phyloP scores from a whole-genome alignment of 495 filamentous ascomycete species.

The Neurospora sp. region DNA sequence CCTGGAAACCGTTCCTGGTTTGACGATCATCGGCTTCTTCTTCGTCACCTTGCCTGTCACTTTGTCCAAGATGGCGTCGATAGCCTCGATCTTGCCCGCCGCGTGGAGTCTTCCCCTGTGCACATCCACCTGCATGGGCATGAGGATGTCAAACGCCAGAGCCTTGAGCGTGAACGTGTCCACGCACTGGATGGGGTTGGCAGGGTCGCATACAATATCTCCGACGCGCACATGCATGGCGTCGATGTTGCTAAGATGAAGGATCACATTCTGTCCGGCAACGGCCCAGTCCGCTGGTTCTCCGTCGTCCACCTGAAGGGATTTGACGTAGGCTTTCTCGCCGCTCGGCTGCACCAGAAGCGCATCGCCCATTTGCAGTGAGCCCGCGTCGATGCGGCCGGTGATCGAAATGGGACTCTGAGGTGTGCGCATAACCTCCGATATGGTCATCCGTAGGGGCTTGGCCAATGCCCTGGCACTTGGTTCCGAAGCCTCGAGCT shows the following conservation, averaged over 20 bases:
- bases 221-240: constrained; percentile 68
- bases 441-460: constrained; percentile 75
- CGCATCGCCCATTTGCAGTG: constrained; percentile 70
- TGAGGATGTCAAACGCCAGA: constrained; percentile 77
- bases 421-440: constrained; percentile 52
- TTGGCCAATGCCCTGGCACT: constrained; percentile 59
- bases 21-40: constrained; percentile 75
- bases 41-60: constrained; percentile 55
- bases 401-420: constrained; percentile 77
- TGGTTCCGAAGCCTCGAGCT: constrained; percentile 72
- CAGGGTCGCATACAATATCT: constrained; percentile 69
- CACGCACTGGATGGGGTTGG: constrained; percentile 55
- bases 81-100: constrained; percentile 57
- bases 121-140: constrained; percentile 81
- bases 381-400: constrained; percentile 79
- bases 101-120: constrained; percentile 76
- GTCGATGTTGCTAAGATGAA: constrained; percentile 83
- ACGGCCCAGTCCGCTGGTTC: constrained; percentile 79
- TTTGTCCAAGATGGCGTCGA: constrained; percentile 70
- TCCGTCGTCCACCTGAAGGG: constrained; percentile 56
- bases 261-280: constrained; percentile 79
- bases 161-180: constrained; percentile 70
- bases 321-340: constrained; percentile 70
- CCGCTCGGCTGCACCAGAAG: constrained; percentile 69
- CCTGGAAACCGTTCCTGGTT: constrained; percentile 58